Conservation (phyloP, 2,329 filamentous ascomycete genomes). For the Penicillium paneum region DNA sequence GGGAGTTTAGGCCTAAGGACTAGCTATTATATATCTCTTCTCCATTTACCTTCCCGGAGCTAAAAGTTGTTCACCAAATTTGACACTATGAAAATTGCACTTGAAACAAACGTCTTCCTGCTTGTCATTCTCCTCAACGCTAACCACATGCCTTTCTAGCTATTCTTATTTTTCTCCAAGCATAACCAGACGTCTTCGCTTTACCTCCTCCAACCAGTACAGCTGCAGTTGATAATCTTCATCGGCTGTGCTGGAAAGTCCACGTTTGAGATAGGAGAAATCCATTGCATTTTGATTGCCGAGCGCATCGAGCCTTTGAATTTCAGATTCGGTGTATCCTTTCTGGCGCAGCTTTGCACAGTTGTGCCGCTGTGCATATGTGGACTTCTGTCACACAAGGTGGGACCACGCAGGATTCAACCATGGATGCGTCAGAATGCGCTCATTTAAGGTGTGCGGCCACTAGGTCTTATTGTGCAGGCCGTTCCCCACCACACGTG, state of each 20-base stretch:
- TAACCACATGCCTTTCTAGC: too few species aligned
- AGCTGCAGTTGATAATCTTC: conserved; percentile 2
- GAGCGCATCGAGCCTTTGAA: conserved; percentile 2
- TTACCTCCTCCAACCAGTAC: not conserved
- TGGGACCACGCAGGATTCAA: not conserved
- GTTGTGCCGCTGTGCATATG: not conserved
- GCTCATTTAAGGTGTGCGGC: not conserved
- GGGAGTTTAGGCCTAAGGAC: too few species aligned
- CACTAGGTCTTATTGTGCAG: not conserved
- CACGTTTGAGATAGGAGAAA: not conserved
- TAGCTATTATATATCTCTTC: too few species aligned
- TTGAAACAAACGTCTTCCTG: too few species aligned
- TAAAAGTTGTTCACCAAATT: too few species aligned
- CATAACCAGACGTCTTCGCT: not conserved
- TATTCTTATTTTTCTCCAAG: not conserved
- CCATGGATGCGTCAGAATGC: not conserved
- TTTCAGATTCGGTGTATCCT: conserved; percentile 1
- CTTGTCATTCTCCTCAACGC: too few species aligned
- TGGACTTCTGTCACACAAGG: not conserved
- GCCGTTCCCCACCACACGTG: too few species aligned
- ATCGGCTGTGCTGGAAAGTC: not conserved
- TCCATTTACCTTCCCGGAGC: too few species aligned
- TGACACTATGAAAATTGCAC: too few species aligned
- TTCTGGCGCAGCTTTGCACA: conserved; percentile 1
- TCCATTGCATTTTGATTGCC: conserved; percentile 1